phyloP scores from a whole-genome alignment of 345 rosid species.

The Triadica sebifera region DNA sequence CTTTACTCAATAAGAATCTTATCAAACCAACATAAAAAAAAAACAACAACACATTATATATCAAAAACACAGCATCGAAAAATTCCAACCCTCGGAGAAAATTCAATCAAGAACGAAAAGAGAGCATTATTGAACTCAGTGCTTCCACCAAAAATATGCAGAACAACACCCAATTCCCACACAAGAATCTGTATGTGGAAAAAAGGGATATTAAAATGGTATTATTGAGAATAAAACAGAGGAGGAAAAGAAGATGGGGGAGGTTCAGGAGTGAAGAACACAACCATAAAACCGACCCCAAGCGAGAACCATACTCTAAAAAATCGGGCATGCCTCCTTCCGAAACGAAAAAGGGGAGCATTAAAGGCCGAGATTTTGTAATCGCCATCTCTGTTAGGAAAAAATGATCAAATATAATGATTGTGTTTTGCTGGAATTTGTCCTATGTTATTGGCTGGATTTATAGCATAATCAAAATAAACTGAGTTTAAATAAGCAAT shows the following conservation, averaged over 20 bases:
- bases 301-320: slow-evolving; percentile 71
- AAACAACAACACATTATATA: background rate
- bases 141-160: slow-evolving; percentile 13
- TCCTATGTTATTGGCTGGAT: too few relatives aligned
- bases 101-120: slow-evolving; percentile 22
- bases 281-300: slow-evolving; percentile 65
- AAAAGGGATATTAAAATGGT: background rate
- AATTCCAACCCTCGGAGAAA: slow-evolving; percentile 19
- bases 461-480: too few relatives aligned
- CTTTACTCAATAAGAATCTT: background rate
- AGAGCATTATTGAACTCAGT: background rate
- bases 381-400: too few relatives aligned
- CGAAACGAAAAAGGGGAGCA: slow-evolving; percentile 52
- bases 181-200: slow-evolving; percentile 20
- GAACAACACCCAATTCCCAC: slow-evolving; percentile 31
- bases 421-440: too few relatives aligned
- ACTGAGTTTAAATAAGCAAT: too few relatives aligned
- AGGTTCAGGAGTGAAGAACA: background rate
- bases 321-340: slow-evolving; percentile 49
- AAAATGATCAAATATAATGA: too few relatives aligned
- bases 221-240: background rate
- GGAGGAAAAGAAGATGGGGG: background rate
- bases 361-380: slow-evolving; percentile 47
- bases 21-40: background rate
- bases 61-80: background rate